Base-by-base conservation (phyloP, 495 filamentous ascomycete genomes). In the Rhypophila decipiens region DNA sequence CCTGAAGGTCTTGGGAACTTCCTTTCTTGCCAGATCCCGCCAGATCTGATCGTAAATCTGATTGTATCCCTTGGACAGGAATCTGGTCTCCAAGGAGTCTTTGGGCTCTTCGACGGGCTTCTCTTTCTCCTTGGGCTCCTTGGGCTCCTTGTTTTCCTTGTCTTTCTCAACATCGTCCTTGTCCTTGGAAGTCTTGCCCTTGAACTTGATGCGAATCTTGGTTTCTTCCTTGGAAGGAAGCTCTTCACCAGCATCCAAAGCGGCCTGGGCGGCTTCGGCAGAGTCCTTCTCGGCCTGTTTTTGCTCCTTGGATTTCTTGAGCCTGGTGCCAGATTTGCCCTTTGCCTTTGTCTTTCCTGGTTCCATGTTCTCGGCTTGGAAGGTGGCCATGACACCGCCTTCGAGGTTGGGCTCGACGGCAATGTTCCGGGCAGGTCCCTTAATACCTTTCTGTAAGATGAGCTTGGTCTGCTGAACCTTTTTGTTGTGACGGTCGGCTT, bases 11-110 rank as follows among this genome's bases (percentile, higher is more conserved):
- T 95, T 96, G 52, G 83, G 86, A 52, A 96, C 88, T 64, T 96
- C 89, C 64, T 96, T 96, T 39, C 84, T 79, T 4, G 90, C 88
- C 42, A 97, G 83, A 58, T 99, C 93, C 22, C 89, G 85, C 87
- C 88, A 95, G 53, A 99, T 99, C 68, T 96, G 90, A 59, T 95
- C 93, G 66, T 95, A 96, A 31, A 99, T 93, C 66, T 95, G 90
- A 55, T 90, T 87, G 70, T 93, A 97, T 19, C 87, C 87, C 61
- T 96, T 95, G 27, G 88, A 90, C 51, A 84, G 85, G 68, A 86
- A 93, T 44, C 78, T 77, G 44, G 67, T 65, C 52, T 74, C 71
- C 24, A 72, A 62, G 29, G 66, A 59, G 27, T 75, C 72, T 35
- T 73, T 67, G 9, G 70, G 68, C 33, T 75, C 70, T 44, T 75